These are phyloP conservation scores for Schizophyllum commune DNA, from an alignment of 1,284 basidiomycete genomes.

Conservation along the genomic window DNA sequence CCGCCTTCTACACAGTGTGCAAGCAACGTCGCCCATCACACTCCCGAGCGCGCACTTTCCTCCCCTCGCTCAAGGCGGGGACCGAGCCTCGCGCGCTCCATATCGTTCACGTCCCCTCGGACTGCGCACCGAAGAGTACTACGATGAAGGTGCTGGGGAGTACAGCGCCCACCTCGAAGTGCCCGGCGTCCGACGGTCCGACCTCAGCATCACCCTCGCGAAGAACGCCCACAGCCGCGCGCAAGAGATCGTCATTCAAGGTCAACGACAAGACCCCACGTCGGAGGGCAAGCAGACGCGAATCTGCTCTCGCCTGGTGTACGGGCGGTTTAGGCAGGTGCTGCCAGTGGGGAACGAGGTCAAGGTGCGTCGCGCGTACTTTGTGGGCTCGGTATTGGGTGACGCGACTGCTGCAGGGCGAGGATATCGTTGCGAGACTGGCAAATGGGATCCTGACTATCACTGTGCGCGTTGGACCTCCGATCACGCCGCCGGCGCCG, in stretches of 20 bases:
- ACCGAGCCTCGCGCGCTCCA: not conserved
- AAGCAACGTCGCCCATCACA: not conserved
- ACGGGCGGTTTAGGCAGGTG: not conserved
- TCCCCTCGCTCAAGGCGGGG: not conserved
- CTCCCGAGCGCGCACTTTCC: not conserved
- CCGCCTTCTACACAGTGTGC: not conserved
- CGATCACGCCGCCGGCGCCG: no score
- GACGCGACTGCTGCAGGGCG: not conserved
- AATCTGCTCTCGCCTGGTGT: not conserved
- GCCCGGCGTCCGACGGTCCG: not conserved
- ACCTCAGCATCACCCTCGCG: not conserved
- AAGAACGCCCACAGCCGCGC: not conserved
- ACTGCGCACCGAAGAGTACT: not conserved
- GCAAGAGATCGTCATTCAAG: not conserved
- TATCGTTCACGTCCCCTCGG: not conserved
- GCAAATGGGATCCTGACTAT: not conserved
- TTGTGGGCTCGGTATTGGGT: not conserved
- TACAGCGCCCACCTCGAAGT: not conserved
- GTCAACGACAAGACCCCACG: not conserved
- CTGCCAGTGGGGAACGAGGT: not conserved
- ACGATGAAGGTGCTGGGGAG: not conserved
- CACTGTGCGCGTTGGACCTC: not conserved
- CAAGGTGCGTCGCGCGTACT: not conserved
- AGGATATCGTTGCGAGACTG: not conserved
- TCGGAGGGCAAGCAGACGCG: not conserved